Evolutionary conservation across 2,329 filamentous ascomycete species (phyloP).

Genomic region (Colletotrichum tropicale): DNA sequence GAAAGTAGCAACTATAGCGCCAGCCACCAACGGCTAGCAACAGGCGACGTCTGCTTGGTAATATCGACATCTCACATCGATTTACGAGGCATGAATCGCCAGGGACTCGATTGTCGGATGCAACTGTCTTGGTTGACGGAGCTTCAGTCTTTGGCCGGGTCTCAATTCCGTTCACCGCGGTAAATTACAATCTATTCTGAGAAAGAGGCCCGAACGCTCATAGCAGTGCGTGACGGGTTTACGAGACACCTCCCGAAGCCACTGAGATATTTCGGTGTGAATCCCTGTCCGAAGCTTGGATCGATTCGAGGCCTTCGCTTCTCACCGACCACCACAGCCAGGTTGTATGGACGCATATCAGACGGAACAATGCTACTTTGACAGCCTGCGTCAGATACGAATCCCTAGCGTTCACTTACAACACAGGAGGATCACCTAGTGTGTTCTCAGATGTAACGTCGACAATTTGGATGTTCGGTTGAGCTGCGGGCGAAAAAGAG

Average conservation of each 20-base stretch:
- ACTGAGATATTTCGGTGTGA: constrained; percentile 11
- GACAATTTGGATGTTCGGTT: not conserved
- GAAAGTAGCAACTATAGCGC: not conserved
- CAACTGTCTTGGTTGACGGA: not conserved
- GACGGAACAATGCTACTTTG: constrained; percentile 4
- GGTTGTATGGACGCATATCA: not conserved
- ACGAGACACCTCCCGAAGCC: not conserved
- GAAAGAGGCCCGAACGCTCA: not conserved
- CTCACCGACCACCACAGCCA: not conserved
- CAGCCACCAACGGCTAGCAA: not conserved
- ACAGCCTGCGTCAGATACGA: constrained; percentile 2
- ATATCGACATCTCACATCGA: not conserved
- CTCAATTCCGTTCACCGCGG: not conserved
- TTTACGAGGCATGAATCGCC: not conserved
- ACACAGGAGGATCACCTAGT: not conserved
- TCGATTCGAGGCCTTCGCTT: not conserved
- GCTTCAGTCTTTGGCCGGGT: not conserved
- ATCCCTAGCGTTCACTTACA: not conserved
- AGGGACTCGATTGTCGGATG: not conserved
- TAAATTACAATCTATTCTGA: not conserved
- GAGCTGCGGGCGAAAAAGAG: not conserved
- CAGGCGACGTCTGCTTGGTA: not conserved
- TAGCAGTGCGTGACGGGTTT: not conserved
- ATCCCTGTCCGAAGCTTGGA: constrained; percentile 2
- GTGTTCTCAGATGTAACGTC: not conserved